Evolutionary conservation across 768 basidiomycete genomes (phyloP), one percentile per base, ranked within the genome.

Genomic region (Rhodotorula toruloides): DNA sequence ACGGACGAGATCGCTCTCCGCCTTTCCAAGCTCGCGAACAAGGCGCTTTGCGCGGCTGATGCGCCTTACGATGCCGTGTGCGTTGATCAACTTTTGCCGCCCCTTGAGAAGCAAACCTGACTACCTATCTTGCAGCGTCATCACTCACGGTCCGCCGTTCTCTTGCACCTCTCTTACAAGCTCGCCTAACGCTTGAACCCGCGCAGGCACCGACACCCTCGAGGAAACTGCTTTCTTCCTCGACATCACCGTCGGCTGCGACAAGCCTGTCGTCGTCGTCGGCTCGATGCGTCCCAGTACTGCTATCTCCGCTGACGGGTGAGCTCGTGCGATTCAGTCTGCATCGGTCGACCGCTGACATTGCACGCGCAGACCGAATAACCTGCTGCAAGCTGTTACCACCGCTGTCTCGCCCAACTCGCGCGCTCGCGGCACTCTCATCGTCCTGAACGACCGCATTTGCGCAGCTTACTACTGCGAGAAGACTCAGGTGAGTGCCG

Each of bases 371-470:
- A 75, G 75, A 22, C 73, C 76, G 9, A 70, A 70, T 25, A 76
- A 77, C 63, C 68, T 76, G 37, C 68, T 75, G 32, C 64, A 74
- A 44, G 77, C 76, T 8, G 73, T 76, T n/a, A 68, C 70, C 0
- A 62, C 71, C 27, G 77, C 70, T 16, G 65, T 61, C 12, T n/a
- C 56, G 14, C 60, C 66, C 11, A 5, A 21, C 17, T 56, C 66
- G 14, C 4, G 10, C 6, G 44, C 37, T 5, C 66, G 66, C 9
- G 78, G 78, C 4, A 71, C 75, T 1, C 63, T 78, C 58, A 70
- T 77, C 37, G 73, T 73, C 14, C 63, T 77, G 46, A 78, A 77
- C 69, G 77, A 78, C 58, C 70, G 77, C 16, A 77, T 78, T 61
- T 68, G 73, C 21, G 63, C 72, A 5, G 78, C 76, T 0, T 75